phyloP scores from a whole-genome alignment of 306 rosid species.

The Gynostemma pentaphyllum region DNA sequence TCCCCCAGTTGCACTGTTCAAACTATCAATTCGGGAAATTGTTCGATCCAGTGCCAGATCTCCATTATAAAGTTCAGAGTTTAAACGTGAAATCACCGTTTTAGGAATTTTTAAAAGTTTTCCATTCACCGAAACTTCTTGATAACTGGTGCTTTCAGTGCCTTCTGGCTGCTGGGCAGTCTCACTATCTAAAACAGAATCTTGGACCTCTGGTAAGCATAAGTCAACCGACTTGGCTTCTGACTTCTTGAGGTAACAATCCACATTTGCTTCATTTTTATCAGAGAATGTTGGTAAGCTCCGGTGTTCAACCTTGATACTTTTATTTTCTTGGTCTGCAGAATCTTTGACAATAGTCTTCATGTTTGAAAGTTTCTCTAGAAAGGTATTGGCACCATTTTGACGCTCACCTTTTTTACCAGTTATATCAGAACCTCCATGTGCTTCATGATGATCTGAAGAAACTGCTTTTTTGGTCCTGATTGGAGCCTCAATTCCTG shows the following conservation, averaged over 20 bases:
- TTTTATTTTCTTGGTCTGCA: slow-evolving; percentile 1
- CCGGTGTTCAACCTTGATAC: not conserved
- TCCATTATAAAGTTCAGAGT: slow-evolving; percentile 16
- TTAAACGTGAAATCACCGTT: slow-evolving; percentile 18
- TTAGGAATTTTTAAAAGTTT: slow-evolving; percentile 12
- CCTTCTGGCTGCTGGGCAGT: slow-evolving; percentile 19
- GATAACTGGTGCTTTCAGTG: slow-evolving; percentile 12
- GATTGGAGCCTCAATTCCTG: slow-evolving; percentile 27
- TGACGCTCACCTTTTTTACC: slow-evolving; percentile 11
- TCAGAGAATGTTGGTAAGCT: not conserved
- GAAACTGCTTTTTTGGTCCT: slow-evolving; percentile 17
- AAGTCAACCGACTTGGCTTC: slow-evolving; percentile 3
- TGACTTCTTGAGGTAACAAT: not conserved
- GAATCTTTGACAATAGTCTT: slow-evolving; percentile 10
- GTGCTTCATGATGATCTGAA: slow-evolving; percentile 21
- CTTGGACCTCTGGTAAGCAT: slow-evolving; percentile 19
- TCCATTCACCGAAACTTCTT: slow-evolving; percentile 20
- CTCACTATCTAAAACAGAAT: slow-evolving; percentile 13
- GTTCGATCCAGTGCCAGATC: slow-evolving; percentile 15
- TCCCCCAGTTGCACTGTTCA: slow-evolving; percentile 14
- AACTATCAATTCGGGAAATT: slow-evolving; percentile 17
- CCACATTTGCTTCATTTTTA: not conserved
- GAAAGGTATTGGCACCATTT: slow-evolving; percentile 13
- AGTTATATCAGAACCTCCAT: slow-evolving; percentile 16
- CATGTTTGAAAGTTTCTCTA: slow-evolving; percentile 15